Percentiles rank a stretch among this genome's conserved stretches.
Evolutionary conservation across 768 basidiomycete species (phyloP).

Genomic region (Trametes coccinea): DNA sequence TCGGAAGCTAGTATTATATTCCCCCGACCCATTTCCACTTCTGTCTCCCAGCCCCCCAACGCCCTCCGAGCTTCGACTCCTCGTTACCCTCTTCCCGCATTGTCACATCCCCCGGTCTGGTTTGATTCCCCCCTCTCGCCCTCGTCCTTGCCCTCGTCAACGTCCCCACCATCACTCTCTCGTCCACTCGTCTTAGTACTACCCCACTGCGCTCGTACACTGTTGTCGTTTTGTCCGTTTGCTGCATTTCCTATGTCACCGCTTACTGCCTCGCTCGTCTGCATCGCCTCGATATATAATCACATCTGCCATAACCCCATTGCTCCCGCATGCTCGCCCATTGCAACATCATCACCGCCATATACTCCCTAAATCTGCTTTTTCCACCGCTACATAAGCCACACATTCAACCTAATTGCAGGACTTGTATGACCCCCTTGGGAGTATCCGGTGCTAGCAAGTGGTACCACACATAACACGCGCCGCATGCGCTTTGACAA

Average conservation of each 20-base stretch:
- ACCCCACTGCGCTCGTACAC: conserved; percentile 17
- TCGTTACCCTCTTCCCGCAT: conserved; percentile 12
- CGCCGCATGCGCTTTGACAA: too few relatives aligned
- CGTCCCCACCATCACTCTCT: too few relatives aligned
- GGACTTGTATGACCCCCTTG: conserved; percentile 6
- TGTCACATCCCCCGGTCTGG: background rate
- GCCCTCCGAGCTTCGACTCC: conserved; percentile 12
- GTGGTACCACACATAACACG: background rate
- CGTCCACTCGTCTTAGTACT: conserved; percentile 13
- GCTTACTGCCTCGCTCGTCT: conserved; percentile 24
- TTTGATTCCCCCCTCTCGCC: background rate
- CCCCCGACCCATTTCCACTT: conserved; percentile 10
- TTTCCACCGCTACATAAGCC: conserved; percentile 10
- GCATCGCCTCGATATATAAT: conserved; percentile 22
- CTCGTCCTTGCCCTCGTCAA: conserved; percentile 11
- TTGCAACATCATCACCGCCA: background rate
- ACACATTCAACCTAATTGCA: conserved; percentile 8
- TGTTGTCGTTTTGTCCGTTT: conserved; percentile 25
- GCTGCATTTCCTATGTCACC: conserved; percentile 25
- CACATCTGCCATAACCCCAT: conserved; percentile 15
- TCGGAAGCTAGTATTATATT: conserved; percentile 21
- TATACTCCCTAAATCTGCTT: background rate
- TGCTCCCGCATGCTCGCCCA: conserved; percentile 18
- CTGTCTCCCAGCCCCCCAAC: background rate
- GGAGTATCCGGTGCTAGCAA: background rate